phyloP scores from a whole-genome alignment of 768 basidiomycete genomes.

The Trametes maxima region DNA sequence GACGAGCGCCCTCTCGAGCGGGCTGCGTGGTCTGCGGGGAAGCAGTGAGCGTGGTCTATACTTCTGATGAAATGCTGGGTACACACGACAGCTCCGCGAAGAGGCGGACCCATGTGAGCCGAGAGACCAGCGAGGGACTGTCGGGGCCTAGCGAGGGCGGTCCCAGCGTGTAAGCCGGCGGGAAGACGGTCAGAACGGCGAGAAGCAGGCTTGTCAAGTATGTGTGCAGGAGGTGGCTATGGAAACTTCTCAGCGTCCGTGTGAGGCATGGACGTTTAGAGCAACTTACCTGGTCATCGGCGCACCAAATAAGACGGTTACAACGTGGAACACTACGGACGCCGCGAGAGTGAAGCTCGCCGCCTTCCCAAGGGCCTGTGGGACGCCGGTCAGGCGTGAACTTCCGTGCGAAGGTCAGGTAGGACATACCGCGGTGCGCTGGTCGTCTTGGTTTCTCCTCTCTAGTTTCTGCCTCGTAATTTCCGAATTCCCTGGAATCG shows the following conservation, averaged over 20 bases:
- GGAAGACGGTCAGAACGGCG: conserved; percentile 63
- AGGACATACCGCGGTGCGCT: conserved; percentile 22
- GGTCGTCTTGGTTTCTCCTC: conserved; percentile 16
- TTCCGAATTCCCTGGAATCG: conserved; percentile 2
- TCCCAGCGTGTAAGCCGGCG: conserved; percentile 72
- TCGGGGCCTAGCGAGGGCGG: conserved; percentile 46
- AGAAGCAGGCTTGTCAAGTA: conserved; percentile 70
- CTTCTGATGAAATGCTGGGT: conserved; percentile 48
- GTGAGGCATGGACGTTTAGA: not conserved
- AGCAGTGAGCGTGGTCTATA: not conserved
- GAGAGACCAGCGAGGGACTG: conserved; percentile 49
- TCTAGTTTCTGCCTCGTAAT: conserved; percentile 21
- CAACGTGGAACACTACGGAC: conserved; percentile 48
- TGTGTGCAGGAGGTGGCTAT: conserved; percentile 60
- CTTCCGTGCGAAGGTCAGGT: not conserved
- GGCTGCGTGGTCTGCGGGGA: conserved; percentile 50
- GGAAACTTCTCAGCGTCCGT: not conserved
- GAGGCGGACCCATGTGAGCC: conserved; percentile 74
- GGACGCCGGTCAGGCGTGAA: not conserved
- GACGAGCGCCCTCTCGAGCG: conserved; percentile 75
- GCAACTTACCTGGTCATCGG: conserved; percentile 57
- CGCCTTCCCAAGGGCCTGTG: conserved; percentile 55
- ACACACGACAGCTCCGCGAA: conserved; percentile 85
- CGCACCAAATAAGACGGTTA: conserved; percentile 75
- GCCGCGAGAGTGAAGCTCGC: conserved; percentile 52